Conservation (phyloP, 352 stramenopile genomes). For the Globisporangium nunn region DNA sequence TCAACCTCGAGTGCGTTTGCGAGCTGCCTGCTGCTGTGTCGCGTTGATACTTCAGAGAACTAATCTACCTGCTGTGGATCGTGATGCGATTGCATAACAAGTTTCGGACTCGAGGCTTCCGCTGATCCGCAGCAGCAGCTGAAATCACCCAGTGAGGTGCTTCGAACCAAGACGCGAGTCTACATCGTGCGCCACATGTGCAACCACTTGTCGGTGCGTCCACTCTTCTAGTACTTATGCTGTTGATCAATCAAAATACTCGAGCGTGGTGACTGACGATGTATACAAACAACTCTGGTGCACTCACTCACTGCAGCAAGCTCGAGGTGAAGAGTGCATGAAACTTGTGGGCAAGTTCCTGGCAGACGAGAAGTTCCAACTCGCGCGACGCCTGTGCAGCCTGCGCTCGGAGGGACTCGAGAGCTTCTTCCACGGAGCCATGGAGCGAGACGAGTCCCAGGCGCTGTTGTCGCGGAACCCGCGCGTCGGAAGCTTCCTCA, state of each 20-base stretch:
- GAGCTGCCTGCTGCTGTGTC: not conserved
- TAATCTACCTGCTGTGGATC: not conserved
- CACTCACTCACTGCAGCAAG: conserved; percentile 26
- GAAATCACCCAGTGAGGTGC: conserved; percentile 11
- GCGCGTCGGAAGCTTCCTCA: conserved; percentile 52
- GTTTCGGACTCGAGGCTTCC: conserved; percentile 48
- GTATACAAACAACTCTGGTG: too few species aligned
- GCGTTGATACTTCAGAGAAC: not conserved
- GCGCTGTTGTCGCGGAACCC: conserved; percentile 25
- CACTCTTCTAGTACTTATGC: not conserved
- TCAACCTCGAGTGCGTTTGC: conserved; percentile 56
- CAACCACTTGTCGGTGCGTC: conserved; percentile 62
- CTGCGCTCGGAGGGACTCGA: conserved; percentile 53
- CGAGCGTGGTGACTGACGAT: not conserved
- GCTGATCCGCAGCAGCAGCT: conserved; percentile 1
- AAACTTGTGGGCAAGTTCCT: conserved; percentile 41
- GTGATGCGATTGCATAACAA: conserved; percentile 6
- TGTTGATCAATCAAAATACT: not conserved
- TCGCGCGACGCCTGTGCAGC: conserved; percentile 43
- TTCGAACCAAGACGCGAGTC: conserved; percentile 27
- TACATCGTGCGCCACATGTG: conserved; percentile 76
- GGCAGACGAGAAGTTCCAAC: conserved; percentile 60
- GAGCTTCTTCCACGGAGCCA: conserved; percentile 75
- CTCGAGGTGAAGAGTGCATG: conserved; percentile 45
- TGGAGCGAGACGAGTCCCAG: conserved; percentile 45